Percentiles rank a stretch among this genome's conserved stretches.
phyloP scores from a whole-genome alignment of 2,329 filamentous ascomycete species.

The Penicillium sp. region DNA sequence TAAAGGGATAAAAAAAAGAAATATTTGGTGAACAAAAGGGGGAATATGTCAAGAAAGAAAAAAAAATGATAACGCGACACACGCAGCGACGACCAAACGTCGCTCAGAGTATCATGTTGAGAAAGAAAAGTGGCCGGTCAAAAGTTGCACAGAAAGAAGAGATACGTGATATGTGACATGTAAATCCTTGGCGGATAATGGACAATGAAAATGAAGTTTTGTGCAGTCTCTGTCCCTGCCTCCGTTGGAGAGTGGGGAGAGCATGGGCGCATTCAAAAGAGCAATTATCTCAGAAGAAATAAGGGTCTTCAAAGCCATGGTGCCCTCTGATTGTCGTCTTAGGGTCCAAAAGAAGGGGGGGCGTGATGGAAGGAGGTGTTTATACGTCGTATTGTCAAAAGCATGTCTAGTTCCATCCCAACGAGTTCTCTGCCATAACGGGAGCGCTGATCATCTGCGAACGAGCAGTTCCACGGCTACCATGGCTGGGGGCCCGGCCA shows the following conservation, averaged over 20 bases:
- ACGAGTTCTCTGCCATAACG: slow-evolving; percentile 88
- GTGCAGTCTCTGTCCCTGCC: slow-evolving; percentile 20
- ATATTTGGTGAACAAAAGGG: slow-evolving; percentile 33
- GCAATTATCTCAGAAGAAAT: neutral
- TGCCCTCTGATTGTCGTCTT: slow-evolving; percentile 5
- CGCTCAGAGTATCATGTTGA: slow-evolving; percentile 25
- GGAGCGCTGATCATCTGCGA: slow-evolving; percentile 81
- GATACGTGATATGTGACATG: slow-evolving; percentile 29
- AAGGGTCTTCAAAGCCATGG: neutral
- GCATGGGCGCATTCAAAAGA: neutral
- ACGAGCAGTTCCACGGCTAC: slow-evolving; percentile 67
- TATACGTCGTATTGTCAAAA: slow-evolving; percentile 18
- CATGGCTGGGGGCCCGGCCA: slow-evolving; percentile 54
- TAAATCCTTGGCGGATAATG: slow-evolving; percentile 23
- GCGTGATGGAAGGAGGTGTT: slow-evolving; percentile 8
- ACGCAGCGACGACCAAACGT: slow-evolving; percentile 11
- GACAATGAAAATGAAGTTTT: slow-evolving; percentile 28
- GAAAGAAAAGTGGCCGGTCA: slow-evolving; percentile 23
- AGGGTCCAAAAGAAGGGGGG: slow-evolving; percentile 4
- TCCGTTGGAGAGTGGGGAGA: neutral
- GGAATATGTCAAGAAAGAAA: slow-evolving; percentile 36
- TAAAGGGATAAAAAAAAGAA: slow-evolving; percentile 19
- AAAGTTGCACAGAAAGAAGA: slow-evolving; percentile 27
- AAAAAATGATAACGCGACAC: slow-evolving; percentile 22
- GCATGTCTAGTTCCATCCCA: slow-evolving; percentile 80